Base-by-base conservation (phyloP, 805 yeast genomes). In the Peterozyma toletana region DNA sequence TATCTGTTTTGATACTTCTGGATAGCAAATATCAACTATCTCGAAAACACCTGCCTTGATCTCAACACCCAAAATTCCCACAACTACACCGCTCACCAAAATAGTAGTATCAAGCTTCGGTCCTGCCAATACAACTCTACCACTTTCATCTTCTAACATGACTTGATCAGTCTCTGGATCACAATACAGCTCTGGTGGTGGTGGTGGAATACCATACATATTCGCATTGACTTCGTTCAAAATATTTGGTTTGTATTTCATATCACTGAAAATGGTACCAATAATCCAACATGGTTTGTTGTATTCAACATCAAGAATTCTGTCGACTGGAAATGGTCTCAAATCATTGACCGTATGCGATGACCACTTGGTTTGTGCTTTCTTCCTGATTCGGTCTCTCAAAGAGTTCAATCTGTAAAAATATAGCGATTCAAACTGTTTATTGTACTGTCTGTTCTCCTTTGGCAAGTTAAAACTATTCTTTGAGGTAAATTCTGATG, bases 61-160 rank as follows among this genome's bases (percentile, higher is more conserved):
- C 57, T 90, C 96, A 66, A 86, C 80, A 0, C 99, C 99, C 10
- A 89, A 59, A 1, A 89, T 75, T 0, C 91, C 98, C 7, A 89
- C 78, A 0, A 90, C 83, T n/a, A 80, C 74, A 3, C 99, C 99
- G 0, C 97, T 93, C 0, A 90, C 95, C 21, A 91, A 67, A 2
- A 83, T 73, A 15, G 76, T 68, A 41, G 68, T 66, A 37, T 85
- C 70, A 30, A 81, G 60, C 14, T 74, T 71, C 21, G 88, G 90
- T 38, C 77, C 77, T 40, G 77, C 80, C 17, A 93, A 63, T 30
- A 78, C 59, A 6, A 95, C 82, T 41, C 99, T 70, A 3, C 99
- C 99, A 44, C 89, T 80, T 55, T 89, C 96, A 62, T 93, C 99
- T 60, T 93, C 98, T 33, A 93, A 59, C 82, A 81, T 78, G 27